These are phyloP conservation scores for Capsella bursapastoris DNA, from an alignment of 345 rosid species.

Conservation along the genomic window DNA sequence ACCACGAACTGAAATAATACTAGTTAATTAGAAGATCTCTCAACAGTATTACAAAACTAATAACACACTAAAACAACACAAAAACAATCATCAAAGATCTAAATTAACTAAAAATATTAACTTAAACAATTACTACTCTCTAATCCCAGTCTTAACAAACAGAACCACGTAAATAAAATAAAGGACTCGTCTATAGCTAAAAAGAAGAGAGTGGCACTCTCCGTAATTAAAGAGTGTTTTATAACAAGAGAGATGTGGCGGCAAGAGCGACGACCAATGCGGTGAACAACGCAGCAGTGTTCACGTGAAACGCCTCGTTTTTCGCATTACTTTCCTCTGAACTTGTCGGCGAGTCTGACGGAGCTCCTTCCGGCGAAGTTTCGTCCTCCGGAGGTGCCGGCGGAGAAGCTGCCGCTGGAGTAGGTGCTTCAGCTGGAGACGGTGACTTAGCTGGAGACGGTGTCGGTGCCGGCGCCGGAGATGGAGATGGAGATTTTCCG, in stretches of 20 bases:
- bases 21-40: constrained; percentile 20
- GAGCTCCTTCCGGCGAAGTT: constrained; percentile 60
- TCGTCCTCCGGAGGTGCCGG: constrained; percentile 72
- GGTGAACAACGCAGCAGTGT: constrained; percentile 48
- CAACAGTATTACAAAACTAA: not conserved
- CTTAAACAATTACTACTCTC: not conserved
- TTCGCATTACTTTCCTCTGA: constrained; percentile 60
- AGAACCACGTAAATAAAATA: not conserved
- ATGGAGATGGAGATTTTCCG: constrained; percentile 48
- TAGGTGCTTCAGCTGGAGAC: constrained; percentile 54
- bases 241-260: constrained; percentile 21
- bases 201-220: constrained; percentile 4
- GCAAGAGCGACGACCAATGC: constrained; percentile 39
- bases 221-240: constrained; percentile 18
- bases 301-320: constrained; percentile 52
- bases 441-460: constrained; percentile 38
- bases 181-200: not conserved
- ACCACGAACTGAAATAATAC: not conserved
- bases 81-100: constrained; percentile 1
- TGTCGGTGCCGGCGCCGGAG: constrained; percentile 64
- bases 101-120: constrained; percentile 9
- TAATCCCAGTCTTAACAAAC: constrained; percentile 31
- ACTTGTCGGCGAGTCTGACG: constrained; percentile 57
- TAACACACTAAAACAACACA: not conserved
- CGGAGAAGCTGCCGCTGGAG: constrained; percentile 73